phyloP scores from a whole-genome alignment of 1,284 basidiomycete species.

The Sporisorium scitamineum region DNA sequence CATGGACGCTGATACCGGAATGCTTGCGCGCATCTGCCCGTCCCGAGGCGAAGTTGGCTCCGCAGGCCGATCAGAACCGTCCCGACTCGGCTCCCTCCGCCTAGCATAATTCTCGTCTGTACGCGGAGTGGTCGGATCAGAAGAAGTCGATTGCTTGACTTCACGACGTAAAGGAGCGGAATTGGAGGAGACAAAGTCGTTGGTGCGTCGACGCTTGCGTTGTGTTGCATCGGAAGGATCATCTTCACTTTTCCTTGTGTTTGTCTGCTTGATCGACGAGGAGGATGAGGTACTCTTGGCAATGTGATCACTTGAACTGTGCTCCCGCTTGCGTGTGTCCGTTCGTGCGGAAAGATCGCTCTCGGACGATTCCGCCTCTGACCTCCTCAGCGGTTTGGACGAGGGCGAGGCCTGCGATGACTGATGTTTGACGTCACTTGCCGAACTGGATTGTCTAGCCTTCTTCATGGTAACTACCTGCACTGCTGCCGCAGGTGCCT shows the following conservation, averaged over 20 bases:
- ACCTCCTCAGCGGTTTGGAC: background rate
- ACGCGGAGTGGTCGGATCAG: background rate
- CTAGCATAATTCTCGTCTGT: constrained; percentile 3
- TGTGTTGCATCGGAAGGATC: constrained; percentile 7
- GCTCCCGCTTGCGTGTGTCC: background rate
- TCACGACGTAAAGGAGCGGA: constrained; percentile 2
- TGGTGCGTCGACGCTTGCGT: constrained; percentile 41
- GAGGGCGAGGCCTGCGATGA: background rate
- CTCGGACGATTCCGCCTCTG: background rate
- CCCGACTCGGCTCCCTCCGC: constrained; percentile 9
- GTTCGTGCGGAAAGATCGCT: background rate
- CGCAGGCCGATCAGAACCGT: background rate
- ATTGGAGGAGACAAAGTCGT: constrained; percentile 24
- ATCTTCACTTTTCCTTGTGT: constrained; percentile 6
- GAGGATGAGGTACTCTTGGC: background rate
- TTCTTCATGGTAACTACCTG: constrained; percentile 35
- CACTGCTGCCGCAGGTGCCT: constrained; percentile 8
- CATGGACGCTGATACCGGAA: constrained; percentile 26
- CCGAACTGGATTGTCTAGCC: constrained; percentile 7
- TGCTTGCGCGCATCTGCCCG: background rate
- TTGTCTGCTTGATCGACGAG: constrained; percentile 9
- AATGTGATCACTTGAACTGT: constrained; percentile 4
- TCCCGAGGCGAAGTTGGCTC: constrained; percentile 13
- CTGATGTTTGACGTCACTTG: background rate
- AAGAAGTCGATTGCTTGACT: background rate